Base-by-base conservation (phyloP, 495 filamentous ascomycete genomes). In the Talaromyces trachyspermus region DNA sequence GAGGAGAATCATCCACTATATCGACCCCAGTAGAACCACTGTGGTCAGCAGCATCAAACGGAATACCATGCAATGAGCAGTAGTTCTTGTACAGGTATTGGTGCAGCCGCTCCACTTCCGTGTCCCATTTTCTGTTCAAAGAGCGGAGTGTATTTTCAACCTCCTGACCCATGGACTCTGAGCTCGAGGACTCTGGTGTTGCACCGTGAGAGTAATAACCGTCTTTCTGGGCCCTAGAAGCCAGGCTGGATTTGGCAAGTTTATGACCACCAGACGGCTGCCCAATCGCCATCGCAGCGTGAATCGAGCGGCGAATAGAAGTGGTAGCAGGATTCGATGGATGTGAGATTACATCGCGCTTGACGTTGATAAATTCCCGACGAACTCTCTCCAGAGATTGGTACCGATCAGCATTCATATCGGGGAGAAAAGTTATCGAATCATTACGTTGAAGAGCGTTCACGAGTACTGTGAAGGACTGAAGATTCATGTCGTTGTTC, bases 401-500 rank as follows among this genome's bases (percentile, higher is more conserved):
- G 12, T 65, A 59, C 35, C 82, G 74, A 47, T 86, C 82, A 32
- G 71, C 67, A 26, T 77, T 74, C 81, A 89, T 85, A 11, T 58
- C 63, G 7, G 86, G 82, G 12, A 90, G 69, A 45, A 77, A 80
- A 17, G 85, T 54, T 2, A 90, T 58, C 1, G 78, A 76, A 11
- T 71, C 73, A 54, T 90, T 90, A 14, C 74, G 73, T 49, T 84
- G 75, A 10, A 90, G 61, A 7, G 83, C 75, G 55, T 88, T 85
- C 23, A 90, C 79, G 10, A 90, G 64, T 5, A 85, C 83, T 2
- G 85, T 88, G 53, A 90, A 85, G 3, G 83, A 86, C 49, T 85
- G 79, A 3, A 89, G 74, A 43, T 81, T 82, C 52, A 90, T 86
- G 45, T 83, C 83, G 49, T 90, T 90, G 58, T 83, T 79, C 51